Base-by-base conservation (phyloP, 768 basidiomycete genomes). In the Tricholoma furcatifolium region DNA sequence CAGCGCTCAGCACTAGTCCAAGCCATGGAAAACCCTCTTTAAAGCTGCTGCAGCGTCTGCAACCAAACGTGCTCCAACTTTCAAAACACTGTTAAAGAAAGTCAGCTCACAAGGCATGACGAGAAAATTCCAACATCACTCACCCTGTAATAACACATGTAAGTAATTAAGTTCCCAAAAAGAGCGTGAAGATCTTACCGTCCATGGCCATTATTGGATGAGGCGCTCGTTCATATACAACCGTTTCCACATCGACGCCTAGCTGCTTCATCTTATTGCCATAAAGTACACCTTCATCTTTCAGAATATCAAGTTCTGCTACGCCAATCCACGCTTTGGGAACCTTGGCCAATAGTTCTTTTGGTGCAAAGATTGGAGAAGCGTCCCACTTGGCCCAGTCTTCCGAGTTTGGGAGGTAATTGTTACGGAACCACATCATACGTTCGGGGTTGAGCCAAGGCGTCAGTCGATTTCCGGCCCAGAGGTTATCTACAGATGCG, bases 151-250 rank as follows among this genome's bases (percentile, higher is more conserved):
- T 31, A 45, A 24, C 17, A 18, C 9, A 55, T 2, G 21, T 5
- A 31, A 1, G 6, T 50, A 12, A 42, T 30, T 41, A 18, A 18
- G n/a, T 32, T 5, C 2, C 30, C 15, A 36, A 36, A 3, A 21
- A 12, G n/a, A 46, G 38, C 17, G 36, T 40, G 43, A 49, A 43
- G 2, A 44, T 65, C 83, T 55, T 55, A 84, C 83, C 84, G 53
- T 87, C 86, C 85, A 88, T 86, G 6, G 81, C 83, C 79, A 89
- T 81, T 39, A 87, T 80, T 1, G 80, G 85, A 70, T 89, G 87
- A 24, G 87, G 88, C 4, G 81, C 84, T 10, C 76, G 78, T 59
- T 78, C 73, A 65, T 89, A 90, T 18, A 82, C 64, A 61, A 75
- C 75, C 0, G 77, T 67, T 41, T 84, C 77, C 9, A 79, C 80